Evolutionary conservation across 139 green algal genomes (phyloP).

Genomic region (Gonium pectorale): DNA sequence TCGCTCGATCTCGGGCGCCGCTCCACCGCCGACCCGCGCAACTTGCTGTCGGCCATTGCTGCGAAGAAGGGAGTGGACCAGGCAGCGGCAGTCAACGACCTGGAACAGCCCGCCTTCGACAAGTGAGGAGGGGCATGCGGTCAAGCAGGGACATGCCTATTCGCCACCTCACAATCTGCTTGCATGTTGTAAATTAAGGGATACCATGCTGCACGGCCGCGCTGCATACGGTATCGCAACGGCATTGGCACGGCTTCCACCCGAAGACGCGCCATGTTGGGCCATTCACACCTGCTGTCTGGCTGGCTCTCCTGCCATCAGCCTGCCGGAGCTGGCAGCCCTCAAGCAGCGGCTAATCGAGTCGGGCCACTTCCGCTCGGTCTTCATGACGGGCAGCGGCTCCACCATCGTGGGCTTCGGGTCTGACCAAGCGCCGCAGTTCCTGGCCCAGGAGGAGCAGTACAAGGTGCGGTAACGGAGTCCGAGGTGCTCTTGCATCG

Average conservation of each 20-base stretch:
- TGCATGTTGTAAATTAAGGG: too few species aligned
- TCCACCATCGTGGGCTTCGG: conserved; percentile 92
- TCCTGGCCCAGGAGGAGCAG: conserved; percentile 58
- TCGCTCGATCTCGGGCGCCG: conserved; percentile 86
- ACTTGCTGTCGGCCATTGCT: conserved; percentile 78
- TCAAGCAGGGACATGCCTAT: background rate
- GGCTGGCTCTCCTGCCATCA: conserved; percentile 13
- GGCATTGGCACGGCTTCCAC: background rate
- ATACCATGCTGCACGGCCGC: too few species aligned
- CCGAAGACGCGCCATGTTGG: background rate
- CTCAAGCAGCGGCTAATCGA: conserved; percentile 85
- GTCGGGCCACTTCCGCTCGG: conserved; percentile 71
- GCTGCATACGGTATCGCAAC: background rate
- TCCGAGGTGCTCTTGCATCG: too few species aligned
- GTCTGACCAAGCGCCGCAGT: conserved; percentile 69
- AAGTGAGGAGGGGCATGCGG: conserved; percentile 51
- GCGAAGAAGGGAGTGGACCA: conserved; percentile 48
- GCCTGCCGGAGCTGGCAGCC: conserved; percentile 82
- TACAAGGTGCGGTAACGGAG: conserved; percentile 63
- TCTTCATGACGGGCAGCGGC: conserved; percentile 98
- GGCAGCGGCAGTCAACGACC: conserved; percentile 89
- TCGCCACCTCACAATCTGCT: too few species aligned
- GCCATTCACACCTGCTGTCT: too few species aligned
- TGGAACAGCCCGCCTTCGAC: conserved; percentile 95
- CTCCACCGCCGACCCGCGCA: conserved; percentile 81